Percentiles rank a stretch among this genome's conserved stretches.
Evolutionary conservation across 371 early-diverging fungal genomes (phyloP).

Genomic region (Mortierella sp.): DNA sequence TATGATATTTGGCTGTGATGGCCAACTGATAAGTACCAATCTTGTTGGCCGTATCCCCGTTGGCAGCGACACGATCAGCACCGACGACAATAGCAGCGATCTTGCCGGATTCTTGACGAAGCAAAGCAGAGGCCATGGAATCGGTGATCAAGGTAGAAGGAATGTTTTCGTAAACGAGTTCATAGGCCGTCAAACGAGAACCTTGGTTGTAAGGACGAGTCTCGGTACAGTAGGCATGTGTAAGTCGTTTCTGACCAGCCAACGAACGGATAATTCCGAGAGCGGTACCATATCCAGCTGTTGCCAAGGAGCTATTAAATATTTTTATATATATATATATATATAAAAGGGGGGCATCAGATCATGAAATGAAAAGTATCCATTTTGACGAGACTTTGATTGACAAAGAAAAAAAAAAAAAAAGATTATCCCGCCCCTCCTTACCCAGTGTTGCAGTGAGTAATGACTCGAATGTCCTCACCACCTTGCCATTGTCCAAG

Average conservation of each 20-base stretch:
- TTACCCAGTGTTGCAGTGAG: constrained; percentile 97
- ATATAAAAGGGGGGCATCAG: neutral
- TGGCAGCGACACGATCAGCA: constrained; percentile 96
- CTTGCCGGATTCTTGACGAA: constrained; percentile 61
- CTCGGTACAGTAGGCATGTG: constrained; percentile 94
- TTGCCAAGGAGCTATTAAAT: constrained; percentile 73
- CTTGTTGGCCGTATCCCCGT: constrained; percentile 98
- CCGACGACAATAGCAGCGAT: constrained; percentile 93
- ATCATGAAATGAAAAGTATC: neutral
- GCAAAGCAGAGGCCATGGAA: constrained; percentile 88
- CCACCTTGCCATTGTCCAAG: constrained; percentile 53
- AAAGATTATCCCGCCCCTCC: constrained; percentile 7
- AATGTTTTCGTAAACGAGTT: constrained; percentile 91
- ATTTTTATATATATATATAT: too few species aligned
- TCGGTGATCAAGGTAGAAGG: constrained; percentile 93
- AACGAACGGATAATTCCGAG: constrained; percentile 89
- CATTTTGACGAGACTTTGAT: too few species aligned
- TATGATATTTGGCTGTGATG: constrained; percentile 86
- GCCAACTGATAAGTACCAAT: constrained; percentile 98
- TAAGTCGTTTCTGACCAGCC: constrained; percentile 62
- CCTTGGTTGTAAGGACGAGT: constrained; percentile 98
- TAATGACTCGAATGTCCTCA: constrained; percentile 75
- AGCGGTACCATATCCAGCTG: constrained; percentile 91
- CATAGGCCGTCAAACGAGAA: constrained; percentile 93
- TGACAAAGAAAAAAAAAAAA: constrained; percentile 3